Conservation (phyloP, 1,284 basidiomycete species). For the Heterobasidion parviporum region DNA sequence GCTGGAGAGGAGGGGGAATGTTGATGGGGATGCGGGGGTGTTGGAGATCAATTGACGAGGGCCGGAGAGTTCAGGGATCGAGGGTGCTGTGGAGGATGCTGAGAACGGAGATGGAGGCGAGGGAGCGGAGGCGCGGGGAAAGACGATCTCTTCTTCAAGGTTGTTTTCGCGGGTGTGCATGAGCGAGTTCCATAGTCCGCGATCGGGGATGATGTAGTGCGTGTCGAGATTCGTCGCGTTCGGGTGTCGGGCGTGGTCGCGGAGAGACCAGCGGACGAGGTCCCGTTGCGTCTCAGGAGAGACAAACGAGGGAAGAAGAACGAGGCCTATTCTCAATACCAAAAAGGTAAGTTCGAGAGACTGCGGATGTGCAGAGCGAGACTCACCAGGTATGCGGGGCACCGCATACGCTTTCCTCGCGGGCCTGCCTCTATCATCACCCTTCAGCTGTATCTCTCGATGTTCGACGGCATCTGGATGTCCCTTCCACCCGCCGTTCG, state of each 20-base stretch:
- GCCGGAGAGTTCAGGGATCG: conserved; percentile 28
- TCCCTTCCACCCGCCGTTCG: conserved; percentile 41
- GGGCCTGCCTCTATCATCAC: background rate
- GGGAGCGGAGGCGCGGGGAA: conserved; percentile 25
- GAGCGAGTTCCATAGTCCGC: conserved; percentile 68
- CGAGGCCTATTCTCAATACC: conserved; percentile 53
- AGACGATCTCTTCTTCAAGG: conserved; percentile 23
- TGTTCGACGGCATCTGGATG: conserved; percentile 25
- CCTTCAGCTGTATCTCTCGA: conserved; percentile 7
- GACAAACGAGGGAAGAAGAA: conserved; percentile 71
- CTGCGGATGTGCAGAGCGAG: conserved; percentile 7
- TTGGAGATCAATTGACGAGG: conserved; percentile 64
- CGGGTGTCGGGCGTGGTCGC: conserved; percentile 65
- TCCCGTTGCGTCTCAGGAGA: conserved; percentile 49
- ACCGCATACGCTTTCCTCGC: conserved; percentile 37
- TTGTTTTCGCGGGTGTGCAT: conserved; percentile 25
- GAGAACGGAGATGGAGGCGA: conserved; percentile 17
- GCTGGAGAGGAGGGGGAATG: conserved; percentile 34
- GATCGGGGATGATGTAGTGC: conserved; percentile 68
- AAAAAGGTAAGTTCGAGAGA: conserved; percentile 16
- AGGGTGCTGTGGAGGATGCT: conserved; percentile 5
- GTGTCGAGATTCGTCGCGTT: conserved; percentile 85
- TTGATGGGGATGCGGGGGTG: conserved; percentile 46
- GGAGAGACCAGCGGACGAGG: conserved; percentile 64
- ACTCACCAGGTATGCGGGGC: conserved; percentile 49